phyloP scores from a whole-genome alignment of 2,329 filamentous ascomycete species.

The Colletotrichum chrysophilum region DNA sequence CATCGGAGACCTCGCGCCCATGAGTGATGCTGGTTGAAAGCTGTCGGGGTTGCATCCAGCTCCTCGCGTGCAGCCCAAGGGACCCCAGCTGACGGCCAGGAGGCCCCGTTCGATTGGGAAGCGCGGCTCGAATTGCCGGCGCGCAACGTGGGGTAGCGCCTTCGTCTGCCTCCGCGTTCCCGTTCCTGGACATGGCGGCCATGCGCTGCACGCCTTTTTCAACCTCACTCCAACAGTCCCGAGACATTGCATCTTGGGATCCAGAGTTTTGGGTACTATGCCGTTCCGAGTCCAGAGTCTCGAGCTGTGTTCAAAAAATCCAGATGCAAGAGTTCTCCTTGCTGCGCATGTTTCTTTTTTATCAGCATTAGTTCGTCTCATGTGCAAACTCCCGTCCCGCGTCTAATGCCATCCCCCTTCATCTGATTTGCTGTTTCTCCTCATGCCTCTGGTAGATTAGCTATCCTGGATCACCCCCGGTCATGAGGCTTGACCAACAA shows the following conservation, averaged over 20 bases:
- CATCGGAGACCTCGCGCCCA: neutral
- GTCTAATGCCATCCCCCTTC: neutral
- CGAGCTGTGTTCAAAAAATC: neutral
- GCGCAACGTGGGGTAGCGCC: constrained; percentile 10
- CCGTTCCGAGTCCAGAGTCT: neutral
- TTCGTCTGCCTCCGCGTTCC: constrained; percentile 16
- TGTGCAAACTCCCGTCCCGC: neutral
- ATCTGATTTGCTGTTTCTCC: neutral
- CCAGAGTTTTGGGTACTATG: neutral
- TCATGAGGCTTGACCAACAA: constrained; percentile 16
- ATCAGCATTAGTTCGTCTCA: constrained; percentile 4
- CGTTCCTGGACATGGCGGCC: constrained; percentile 16
- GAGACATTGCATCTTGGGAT: neutral
- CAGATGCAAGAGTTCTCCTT: neutral
- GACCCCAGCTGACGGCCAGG: neutral
- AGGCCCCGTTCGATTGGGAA: constrained; percentile 2
- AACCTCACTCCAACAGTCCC: constrained; percentile 2
- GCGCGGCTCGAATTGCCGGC: constrained; percentile 15
- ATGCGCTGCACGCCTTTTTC: constrained; percentile 14
- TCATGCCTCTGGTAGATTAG: constrained; percentile 10
- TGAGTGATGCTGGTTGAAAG: neutral
- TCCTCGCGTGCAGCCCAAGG: constrained; percentile 3
- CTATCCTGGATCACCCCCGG: neutral
- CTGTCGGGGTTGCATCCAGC: neutral
- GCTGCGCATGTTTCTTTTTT: neutral